phyloP scores from a whole-genome alignment of 148 eudicot genomes.

The Nepenthes mirabilis region DNA sequence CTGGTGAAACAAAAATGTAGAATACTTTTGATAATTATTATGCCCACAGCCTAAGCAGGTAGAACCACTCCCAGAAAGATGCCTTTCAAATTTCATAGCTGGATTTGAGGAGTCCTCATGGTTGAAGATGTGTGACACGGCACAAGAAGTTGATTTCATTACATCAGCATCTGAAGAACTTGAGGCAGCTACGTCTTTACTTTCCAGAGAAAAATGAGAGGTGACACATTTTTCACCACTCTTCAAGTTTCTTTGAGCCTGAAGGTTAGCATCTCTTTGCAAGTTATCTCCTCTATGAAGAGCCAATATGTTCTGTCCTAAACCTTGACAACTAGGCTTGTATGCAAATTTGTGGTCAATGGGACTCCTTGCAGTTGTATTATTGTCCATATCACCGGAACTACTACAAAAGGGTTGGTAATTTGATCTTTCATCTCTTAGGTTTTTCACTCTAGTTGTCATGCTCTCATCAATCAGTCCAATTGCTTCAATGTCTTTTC shows the following conservation, averaged over 20 bases:
- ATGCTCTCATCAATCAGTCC: slow-evolving; percentile 13
- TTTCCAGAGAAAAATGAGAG: slow-evolving; percentile 9
- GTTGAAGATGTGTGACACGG: slow-evolving; percentile 11
- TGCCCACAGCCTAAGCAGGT: slow-evolving; percentile 19
- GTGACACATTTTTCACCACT: slow-evolving; percentile 9
- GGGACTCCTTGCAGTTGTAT: slow-evolving; percentile 2
- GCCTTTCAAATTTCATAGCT: slow-evolving; percentile 12
- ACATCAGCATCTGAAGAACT: slow-evolving; percentile 10
- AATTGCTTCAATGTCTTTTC: slow-evolving; percentile 17
- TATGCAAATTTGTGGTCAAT: too few species aligned
- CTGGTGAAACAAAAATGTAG: slow-evolving; percentile 24
- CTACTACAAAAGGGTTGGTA: slow-evolving; percentile 7
- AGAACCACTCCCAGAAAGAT: slow-evolving; percentile 23
- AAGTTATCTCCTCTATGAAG: slow-evolving; percentile 15
- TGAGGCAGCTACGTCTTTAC: slow-evolving; percentile 10
- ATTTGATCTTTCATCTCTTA: slow-evolving; percentile 7
- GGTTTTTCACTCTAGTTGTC: slow-evolving; percentile 12
- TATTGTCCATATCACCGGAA: slow-evolving; percentile 1
- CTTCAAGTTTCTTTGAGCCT: slow-evolving; percentile 12
- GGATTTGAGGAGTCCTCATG: neutral
- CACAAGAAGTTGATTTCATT: slow-evolving; percentile 10
- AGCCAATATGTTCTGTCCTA: slow-evolving; percentile 4
- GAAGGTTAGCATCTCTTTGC: slow-evolving; percentile 6
- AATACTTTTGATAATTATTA: slow-evolving; percentile 14
- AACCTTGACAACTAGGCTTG: neutral